These are phyloP conservation scores for Alternaria hordeiaustralica DNA, from an alignment of 2,329 filamentous ascomycete species.

Conservation along the genomic window DNA sequence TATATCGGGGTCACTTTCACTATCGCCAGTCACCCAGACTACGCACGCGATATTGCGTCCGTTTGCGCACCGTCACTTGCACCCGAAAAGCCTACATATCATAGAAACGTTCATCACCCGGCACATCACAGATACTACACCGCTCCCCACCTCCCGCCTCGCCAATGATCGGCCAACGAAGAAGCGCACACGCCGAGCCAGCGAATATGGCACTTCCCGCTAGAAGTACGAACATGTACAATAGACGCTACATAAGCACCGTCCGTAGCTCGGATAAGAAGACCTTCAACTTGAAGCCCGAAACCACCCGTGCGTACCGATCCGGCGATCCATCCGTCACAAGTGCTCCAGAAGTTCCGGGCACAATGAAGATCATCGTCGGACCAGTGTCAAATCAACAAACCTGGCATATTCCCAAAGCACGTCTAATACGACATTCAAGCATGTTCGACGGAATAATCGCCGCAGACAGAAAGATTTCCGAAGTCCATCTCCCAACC, in stretches of 20 bases:
- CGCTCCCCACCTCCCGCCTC: neutral
- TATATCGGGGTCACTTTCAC: neutral
- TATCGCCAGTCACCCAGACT: neutral
- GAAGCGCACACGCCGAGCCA: neutral
- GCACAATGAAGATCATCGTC: constrained; percentile 12
- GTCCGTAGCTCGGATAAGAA: neutral
- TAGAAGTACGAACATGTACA: neutral
- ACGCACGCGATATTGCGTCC: constrained; percentile 1
- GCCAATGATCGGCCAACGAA: neutral
- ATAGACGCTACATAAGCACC: neutral
- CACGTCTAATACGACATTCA: constrained; percentile 14
- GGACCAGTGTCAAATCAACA: constrained; percentile 6
- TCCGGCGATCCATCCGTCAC: neutral
- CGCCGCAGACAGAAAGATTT: neutral
- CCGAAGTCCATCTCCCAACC: neutral
- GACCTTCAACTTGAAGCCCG: neutral
- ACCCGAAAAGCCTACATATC: neutral
- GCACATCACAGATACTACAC: neutral
- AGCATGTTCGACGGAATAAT: constrained; percentile 4
- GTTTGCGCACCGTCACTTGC: constrained; percentile 4
- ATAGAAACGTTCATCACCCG: neutral
- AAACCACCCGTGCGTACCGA: neutral
- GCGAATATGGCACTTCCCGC: constrained; percentile 19
- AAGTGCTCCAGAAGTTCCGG: neutral
- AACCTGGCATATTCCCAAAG: constrained; percentile 14